Conservation (phyloP, 2,329 filamentous ascomycete genomes). For the Bipolaris victoriae region DNA sequence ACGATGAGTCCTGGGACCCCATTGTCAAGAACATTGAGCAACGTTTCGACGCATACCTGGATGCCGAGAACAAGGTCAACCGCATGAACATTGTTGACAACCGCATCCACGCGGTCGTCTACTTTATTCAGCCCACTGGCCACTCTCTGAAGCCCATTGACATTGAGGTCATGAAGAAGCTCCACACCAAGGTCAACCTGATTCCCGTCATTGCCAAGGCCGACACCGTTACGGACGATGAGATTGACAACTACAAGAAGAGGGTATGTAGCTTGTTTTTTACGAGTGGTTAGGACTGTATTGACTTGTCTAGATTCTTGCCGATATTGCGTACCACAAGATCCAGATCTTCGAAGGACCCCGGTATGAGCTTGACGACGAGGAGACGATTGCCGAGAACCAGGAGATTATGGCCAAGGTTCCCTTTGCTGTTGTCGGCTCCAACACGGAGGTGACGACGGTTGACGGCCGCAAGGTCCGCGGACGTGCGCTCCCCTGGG, state of each 20-base stretch:
- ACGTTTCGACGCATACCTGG: conserved; percentile 96
- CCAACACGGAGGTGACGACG: conserved; percentile 90
- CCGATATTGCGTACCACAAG: conserved; percentile 94
- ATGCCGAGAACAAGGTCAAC: conserved; percentile 99
- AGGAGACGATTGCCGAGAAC: conserved; percentile 99
- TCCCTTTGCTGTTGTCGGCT: conserved; percentile 96
- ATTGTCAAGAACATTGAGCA: conserved; percentile 99
- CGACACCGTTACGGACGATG: conserved; percentile 96
- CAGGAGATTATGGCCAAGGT: conserved; percentile 99
- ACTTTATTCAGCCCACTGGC: conserved; percentile 99
- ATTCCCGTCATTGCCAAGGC: conserved; percentile 99
- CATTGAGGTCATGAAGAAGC: conserved; percentile 98
- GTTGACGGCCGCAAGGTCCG: conserved; percentile 94
- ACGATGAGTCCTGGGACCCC: conserved; percentile 98
- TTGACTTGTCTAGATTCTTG: conserved; percentile 73
- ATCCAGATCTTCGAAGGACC: conserved; percentile 99
- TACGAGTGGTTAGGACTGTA: background rate
- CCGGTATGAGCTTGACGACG: conserved; percentile 97
- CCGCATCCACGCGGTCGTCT: conserved; percentile 97
- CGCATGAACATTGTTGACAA: conserved; percentile 99
- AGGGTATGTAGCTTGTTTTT: conserved; percentile 69
- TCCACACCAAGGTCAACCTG: conserved; percentile 99
- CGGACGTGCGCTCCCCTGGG: conserved; percentile 96
- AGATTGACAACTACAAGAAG: conserved; percentile 92
- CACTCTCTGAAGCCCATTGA: conserved; percentile 98